A percentile compares a stretch with the other conserved stretches of the same genome.
These are phyloP conservation scores for Trichoderma afroharzianum DNA, from an alignment of 2,329 filamentous ascomycete species.

Conservation along the genomic window DNA sequence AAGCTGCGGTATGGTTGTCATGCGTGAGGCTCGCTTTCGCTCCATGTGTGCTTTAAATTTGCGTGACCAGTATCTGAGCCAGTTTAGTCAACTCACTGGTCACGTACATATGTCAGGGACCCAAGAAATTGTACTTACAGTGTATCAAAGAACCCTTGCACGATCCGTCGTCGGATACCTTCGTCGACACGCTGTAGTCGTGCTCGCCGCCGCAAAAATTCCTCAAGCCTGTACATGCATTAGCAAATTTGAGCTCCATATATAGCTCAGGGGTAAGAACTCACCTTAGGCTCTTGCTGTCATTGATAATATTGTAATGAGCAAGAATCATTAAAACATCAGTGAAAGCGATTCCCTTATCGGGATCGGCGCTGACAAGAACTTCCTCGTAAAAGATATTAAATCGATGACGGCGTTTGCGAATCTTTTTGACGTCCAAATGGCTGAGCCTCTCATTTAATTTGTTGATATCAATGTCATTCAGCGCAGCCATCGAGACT, in stretches of 20 bases:
- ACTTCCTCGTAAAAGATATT: constrained; percentile 98
- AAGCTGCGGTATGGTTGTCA: constrained; percentile 74
- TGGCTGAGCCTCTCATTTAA: constrained; percentile 69
- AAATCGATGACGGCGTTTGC: constrained; percentile 70
- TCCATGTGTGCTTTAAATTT: constrained; percentile 75
- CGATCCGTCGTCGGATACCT: constrained; percentile 82
- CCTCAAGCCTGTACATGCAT: constrained; percentile 64
- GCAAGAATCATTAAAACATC: constrained; percentile 91
- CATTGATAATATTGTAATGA: constrained; percentile 97
- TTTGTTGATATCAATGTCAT: constrained; percentile 67
- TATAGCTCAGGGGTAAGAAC: constrained; percentile 19
- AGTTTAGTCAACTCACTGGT: neutral
- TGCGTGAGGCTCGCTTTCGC: constrained; percentile 67
- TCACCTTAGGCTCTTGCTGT: constrained; percentile 88
- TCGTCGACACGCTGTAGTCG: constrained; percentile 92
- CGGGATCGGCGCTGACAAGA: constrained; percentile 85
- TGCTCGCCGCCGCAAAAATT: constrained; percentile 86
- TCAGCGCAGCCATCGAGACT: constrained; percentile 44
- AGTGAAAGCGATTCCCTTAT: constrained; percentile 87
- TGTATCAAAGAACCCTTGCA: constrained; percentile 94
- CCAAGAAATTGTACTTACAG: constrained; percentile 49
- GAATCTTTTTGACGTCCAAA: constrained; percentile 73
- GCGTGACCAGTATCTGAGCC: constrained; percentile 69
- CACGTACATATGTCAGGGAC: neutral
- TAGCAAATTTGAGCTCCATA: neutral